Conservation (phyloP, 2,329 filamentous ascomycete genomes). For the Emydomyces testavorans region DNA sequence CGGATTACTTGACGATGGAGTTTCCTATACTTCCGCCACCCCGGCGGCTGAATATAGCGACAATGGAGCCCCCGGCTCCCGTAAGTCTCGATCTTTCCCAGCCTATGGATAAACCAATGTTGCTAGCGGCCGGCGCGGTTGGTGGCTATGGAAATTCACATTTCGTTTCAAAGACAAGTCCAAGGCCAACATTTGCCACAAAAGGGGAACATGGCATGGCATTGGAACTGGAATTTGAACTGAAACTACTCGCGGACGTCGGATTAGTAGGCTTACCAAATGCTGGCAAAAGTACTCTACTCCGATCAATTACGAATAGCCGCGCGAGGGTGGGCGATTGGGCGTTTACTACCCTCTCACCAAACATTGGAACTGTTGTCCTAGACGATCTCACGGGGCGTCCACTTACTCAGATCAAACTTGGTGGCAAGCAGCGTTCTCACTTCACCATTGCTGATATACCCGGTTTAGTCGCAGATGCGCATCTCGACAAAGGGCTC, state of each 20-base stretch:
- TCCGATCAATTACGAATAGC: conserved; percentile 77
- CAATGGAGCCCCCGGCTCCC: conserved; percentile 59
- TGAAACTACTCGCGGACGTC: conserved; percentile 90
- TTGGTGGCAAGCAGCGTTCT: conserved; percentile 49
- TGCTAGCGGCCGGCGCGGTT: conserved; percentile 76
- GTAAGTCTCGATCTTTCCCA: conserved; percentile 61
- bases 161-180: conserved; percentile 65
- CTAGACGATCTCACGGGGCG: conserved; percentile 76
- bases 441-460: conserved; percentile 93
- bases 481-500: conserved; percentile 81
- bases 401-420: conserved; percentile 43
- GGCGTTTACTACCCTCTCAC: conserved; percentile 92
- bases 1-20: conserved; percentile 51
- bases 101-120: conserved; percentile 69
- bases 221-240: conserved; percentile 71
- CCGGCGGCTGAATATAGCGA: conserved; percentile 46
- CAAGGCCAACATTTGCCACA: conserved; percentile 76
- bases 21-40: conserved; percentile 48
- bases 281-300: conserved; percentile 85
- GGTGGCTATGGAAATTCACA: conserved; percentile 90
- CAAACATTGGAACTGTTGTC: conserved; percentile 91
- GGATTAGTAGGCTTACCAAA: conserved; percentile 92
- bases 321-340: conserved; percentile 82
- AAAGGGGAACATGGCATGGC: conserved; percentile 69
- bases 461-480: conserved; percentile 81